Percentiles rank a stretch among this genome's conserved stretches.
phyloP scores from a whole-genome alignment of 441 rosid species.

The Syzygium malaccense region DNA sequence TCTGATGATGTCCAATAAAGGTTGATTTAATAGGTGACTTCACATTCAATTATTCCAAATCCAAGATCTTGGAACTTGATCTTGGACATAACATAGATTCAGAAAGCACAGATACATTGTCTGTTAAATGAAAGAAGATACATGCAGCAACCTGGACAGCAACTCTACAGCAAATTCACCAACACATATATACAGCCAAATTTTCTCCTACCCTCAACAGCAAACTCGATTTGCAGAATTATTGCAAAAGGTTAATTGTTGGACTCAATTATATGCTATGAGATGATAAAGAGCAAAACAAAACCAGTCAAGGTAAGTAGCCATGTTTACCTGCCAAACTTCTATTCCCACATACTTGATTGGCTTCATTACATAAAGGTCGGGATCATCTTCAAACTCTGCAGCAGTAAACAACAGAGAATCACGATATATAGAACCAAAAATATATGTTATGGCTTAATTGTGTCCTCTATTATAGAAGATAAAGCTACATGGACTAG shows the following conservation, averaged over 20 bases:
- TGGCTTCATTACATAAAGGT: slow-evolving; percentile 83
- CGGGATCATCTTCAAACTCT: slow-evolving; percentile 99
- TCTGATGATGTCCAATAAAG: neutral
- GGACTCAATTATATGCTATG: neutral
- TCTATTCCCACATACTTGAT: slow-evolving; percentile 77
- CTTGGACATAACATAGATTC: neutral
- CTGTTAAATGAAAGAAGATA: neutral
- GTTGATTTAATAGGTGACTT: neutral
- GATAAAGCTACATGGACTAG: neutral
- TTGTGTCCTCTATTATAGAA: neutral
- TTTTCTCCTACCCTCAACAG: neutral
- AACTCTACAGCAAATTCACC: neutral
- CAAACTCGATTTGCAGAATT: neutral
- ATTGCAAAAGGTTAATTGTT: neutral
- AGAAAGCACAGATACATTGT: neutral
- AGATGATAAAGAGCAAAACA: neutral
- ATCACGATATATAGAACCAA: neutral
- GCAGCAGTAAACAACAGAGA: slow-evolving; percentile 1
- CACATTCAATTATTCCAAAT: slow-evolving; percentile 2
- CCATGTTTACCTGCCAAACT: slow-evolving; percentile 76
- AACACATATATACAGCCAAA: neutral
- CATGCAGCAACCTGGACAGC: neutral
- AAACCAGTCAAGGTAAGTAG: neutral
- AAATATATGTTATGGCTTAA: neutral
- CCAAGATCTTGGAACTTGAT: neutral